phyloP scores from a whole-genome alignment of 2,329 filamentous ascomycete genomes.

The Myriosclerotinia scirpicola region DNA sequence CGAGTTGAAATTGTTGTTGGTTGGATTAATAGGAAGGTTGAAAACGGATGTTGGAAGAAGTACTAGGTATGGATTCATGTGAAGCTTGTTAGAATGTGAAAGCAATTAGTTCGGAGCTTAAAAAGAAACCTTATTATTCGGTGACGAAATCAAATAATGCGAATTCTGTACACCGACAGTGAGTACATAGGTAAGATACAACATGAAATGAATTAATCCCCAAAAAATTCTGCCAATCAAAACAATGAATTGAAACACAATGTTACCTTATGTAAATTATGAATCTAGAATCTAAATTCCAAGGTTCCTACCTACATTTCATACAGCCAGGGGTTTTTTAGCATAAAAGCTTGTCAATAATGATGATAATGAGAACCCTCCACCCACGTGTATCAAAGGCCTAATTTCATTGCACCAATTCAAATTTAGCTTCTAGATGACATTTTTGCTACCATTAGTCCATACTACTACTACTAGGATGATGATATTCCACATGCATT shows the following conservation, averaged over 20 bases:
- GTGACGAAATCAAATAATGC: not conserved
- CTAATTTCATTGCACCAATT: slow-evolving; percentile 4
- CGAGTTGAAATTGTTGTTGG: slow-evolving; percentile 9
- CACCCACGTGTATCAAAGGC: slow-evolving; percentile 13
- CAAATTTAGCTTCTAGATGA: too few relatives aligned
- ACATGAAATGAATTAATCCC: not conserved
- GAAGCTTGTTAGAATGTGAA: slow-evolving; percentile 11
- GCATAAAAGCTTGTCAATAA: too few relatives aligned
- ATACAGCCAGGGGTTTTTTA: too few relatives aligned
- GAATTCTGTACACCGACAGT: not conserved
- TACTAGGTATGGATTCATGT: too few relatives aligned
- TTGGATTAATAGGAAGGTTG: slow-evolving; percentile 1
- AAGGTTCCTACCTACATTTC: too few relatives aligned
- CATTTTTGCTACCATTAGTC: too few relatives aligned
- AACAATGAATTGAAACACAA: not conserved
- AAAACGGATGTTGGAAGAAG: slow-evolving; percentile 8
- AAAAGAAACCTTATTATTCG: not conserved
- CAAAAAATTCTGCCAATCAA: not conserved
- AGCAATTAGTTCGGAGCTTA: slow-evolving; percentile 2
- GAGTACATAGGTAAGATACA: too few relatives aligned
- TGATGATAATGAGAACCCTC: not conserved
- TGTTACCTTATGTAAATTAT: slow-evolving; percentile 3
- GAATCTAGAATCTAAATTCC: slow-evolving; percentile 11
- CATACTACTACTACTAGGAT: too few relatives aligned
- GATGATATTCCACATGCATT: too few relatives aligned